Evolutionary conservation across 1,284 basidiomycete species (phyloP).

Genomic region (Leccinum fallax): DNA sequence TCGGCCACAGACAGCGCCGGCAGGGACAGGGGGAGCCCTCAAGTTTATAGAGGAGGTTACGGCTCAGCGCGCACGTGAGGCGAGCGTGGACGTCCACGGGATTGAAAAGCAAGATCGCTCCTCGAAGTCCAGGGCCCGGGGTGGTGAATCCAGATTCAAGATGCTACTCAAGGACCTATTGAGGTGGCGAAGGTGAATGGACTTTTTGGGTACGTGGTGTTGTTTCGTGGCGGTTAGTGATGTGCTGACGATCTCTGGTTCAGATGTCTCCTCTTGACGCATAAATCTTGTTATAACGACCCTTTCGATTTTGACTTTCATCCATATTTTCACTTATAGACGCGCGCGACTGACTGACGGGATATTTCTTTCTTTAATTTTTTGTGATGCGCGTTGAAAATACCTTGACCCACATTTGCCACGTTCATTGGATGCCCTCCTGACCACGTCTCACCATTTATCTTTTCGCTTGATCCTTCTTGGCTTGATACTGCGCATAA

Average conservation of each 20-base stretch:
- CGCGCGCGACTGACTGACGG: not conserved
- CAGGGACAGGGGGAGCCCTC: conserved; percentile 12
- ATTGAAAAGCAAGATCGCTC: not conserved
- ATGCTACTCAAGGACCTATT: conserved; percentile 21
- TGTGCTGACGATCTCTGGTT: not conserved
- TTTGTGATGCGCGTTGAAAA: not conserved
- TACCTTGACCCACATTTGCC: not conserved
- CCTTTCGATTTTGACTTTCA: not conserved
- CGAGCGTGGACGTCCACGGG: not conserved
- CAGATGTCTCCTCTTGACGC: not conserved
- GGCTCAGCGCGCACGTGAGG: conserved; percentile 5
- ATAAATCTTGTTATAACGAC: not conserved
- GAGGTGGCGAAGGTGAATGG: conserved; percentile 15
- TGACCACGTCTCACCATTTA: not conserved
- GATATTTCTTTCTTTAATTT: not conserved
- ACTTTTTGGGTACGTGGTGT: conserved; percentile 1
- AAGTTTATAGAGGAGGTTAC: conserved; percentile 22
- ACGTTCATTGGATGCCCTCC: not conserved
- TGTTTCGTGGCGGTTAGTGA: not conserved
- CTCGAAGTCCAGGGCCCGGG: conserved; percentile 3
- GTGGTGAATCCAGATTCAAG: conserved; percentile 18
- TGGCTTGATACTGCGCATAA: not conserved
- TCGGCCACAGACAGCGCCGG: conserved; percentile 32
- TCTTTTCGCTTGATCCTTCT: not conserved
- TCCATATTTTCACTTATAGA: not conserved